Evolutionary conservation across 2,329 filamentous ascomycete species (phyloP).

Genomic region (Drechslera avenae): DNA sequence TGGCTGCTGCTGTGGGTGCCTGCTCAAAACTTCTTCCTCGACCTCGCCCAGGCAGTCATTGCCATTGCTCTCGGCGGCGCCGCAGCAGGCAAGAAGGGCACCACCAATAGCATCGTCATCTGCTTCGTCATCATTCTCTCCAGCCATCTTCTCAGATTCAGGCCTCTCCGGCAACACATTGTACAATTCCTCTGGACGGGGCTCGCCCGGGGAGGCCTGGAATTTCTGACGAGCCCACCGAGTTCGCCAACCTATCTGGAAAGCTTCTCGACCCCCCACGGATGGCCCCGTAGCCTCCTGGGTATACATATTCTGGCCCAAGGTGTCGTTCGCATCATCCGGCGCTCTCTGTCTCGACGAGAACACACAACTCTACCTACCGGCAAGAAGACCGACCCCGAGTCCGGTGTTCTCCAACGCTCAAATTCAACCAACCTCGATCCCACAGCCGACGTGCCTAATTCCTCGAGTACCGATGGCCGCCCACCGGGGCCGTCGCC

Average conservation of each 20-base stretch:
- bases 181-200: slow-evolving; percentile 48
- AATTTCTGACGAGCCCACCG: slow-evolving; percentile 47
- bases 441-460: slow-evolving; percentile 58
- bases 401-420: slow-evolving; percentile 56
- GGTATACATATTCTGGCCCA: slow-evolving; percentile 78
- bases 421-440: slow-evolving; percentile 42
- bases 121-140: slow-evolving; percentile 70
- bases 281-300: slow-evolving; percentile 70
- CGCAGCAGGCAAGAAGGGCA: slow-evolving; percentile 69
- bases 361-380: slow-evolving; percentile 43
- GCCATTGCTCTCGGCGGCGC: slow-evolving; percentile 88
- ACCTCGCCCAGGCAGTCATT: slow-evolving; percentile 91
- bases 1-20: slow-evolving; percentile 90
- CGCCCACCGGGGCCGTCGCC: slow-evolving; percentile 59
- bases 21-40: slow-evolving; percentile 84
- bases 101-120: slow-evolving; percentile 72
- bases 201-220: slow-evolving; percentile 49
- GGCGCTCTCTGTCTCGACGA: slow-evolving; percentile 52
- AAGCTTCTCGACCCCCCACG: slow-evolving; percentile 56
- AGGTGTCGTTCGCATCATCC: slow-evolving; percentile 71
- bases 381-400: slow-evolving; percentile 61
- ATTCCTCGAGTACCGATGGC: slow-evolving; percentile 52
- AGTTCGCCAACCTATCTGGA: slow-evolving; percentile 43
- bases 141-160: slow-evolving; percentile 59
- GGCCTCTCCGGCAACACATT: slow-evolving; percentile 53